Base-by-base conservation (phyloP, 768 basidiomycete genomes). In the Psilocybe sp. region DNA sequence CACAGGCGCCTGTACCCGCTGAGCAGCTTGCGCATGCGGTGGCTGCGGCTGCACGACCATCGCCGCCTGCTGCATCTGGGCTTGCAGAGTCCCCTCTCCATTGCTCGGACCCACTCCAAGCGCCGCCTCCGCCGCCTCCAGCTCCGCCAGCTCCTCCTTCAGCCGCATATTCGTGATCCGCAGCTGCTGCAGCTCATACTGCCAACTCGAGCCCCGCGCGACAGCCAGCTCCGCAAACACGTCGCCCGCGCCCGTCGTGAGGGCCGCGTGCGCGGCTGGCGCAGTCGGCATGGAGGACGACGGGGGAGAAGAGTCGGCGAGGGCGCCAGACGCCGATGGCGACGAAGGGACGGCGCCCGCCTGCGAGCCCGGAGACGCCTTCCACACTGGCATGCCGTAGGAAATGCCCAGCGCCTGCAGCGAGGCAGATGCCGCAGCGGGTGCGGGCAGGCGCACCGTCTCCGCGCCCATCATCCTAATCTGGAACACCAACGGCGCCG, bases 141-240 rank as follows among this genome's bases (percentile, higher is more conserved):
- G 41, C 40, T 37, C 50, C 20, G 49, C 51, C 4, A 61, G 43
- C 54, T 63, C 58, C 49, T 58, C 56, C 45, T 49, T 37, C 43
- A 63, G 36, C 28, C 55, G 46, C 19, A 48, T 18, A 46, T 63
- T 63, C 19, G 58, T 44, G 59, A 84, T 84, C 61, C 83, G 78
- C 56, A 94, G 73, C 65, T 93, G 89, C 68, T 92, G 87, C 42
- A 95, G 73, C 69, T 93, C 91, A 58, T 92, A 96, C 70, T 96
- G 93, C 93, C 94, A 97, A 56, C 89, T 92, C 31, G 86, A 85
- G 10, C 80, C 84, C 4, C 85, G 71, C 12, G 69, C 65, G 0
- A 78, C 76, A 38, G 87, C 82, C 12, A 94, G 75, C 63, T 90
- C 89, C 36, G 81, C 82, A 53, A 92, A 92, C 14, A 92, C 64